Percentiles rank a stretch among this genome's conserved stretches.
phyloP scores from a whole-genome alignment of 2,329 filamentous ascomycete genomes.

The Fusarium camptoceras region DNA sequence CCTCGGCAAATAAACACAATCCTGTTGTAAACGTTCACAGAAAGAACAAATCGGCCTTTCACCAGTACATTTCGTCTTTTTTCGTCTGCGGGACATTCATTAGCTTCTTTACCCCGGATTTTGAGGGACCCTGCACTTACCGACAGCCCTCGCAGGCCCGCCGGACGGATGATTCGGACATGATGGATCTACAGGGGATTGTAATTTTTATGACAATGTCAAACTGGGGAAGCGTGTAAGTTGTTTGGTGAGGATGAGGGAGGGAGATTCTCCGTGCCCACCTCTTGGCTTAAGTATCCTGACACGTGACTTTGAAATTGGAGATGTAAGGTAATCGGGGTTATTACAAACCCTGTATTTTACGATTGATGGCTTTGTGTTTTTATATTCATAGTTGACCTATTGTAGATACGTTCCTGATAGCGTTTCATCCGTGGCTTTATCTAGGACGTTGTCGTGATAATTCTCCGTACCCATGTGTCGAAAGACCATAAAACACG shows the following conservation, averaged over 20 bases:
- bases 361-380: neutral
- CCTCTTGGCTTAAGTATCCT: neutral
- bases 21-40: slow-evolving; percentile 34
- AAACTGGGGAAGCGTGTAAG: neutral
- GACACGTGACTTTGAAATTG: slow-evolving; percentile 18
- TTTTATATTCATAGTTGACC: neutral
- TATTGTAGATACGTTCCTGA: neutral
- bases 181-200: slow-evolving; percentile 1
- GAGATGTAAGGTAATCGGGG: neutral
- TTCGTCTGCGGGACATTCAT: slow-evolving; percentile 15
- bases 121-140: slow-evolving; percentile 8
- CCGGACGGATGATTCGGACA: slow-evolving; percentile 26
- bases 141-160: slow-evolving; percentile 34
- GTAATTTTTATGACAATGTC: neutral
- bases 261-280: slow-evolving; percentile 23
- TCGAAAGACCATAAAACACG: slow-evolving; percentile 11
- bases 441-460: neutral
- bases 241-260: neutral
- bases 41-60: slow-evolving; percentile 39
- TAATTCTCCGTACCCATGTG: slow-evolving; percentile 33
- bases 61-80: slow-evolving; percentile 42
- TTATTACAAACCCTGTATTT: neutral
- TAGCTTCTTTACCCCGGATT: neutral
- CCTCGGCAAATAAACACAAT: slow-evolving; percentile 30
- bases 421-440: neutral